Conservation (phyloP, 176 grass and related monocot genomes). For the Carex scoparia region DNA sequence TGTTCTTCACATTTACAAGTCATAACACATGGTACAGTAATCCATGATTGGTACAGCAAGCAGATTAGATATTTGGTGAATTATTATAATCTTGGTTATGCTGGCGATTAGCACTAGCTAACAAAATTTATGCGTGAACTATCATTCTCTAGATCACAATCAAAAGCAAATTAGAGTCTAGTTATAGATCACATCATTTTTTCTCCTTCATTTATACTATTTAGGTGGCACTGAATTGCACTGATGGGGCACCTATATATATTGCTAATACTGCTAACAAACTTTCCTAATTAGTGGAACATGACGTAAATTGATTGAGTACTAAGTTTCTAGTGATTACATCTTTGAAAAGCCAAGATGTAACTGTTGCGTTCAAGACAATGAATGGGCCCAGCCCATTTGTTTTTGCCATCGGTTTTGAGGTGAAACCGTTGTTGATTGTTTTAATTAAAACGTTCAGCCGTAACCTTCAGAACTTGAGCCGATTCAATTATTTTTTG, state of each 20-base stretch:
- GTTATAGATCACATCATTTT: conserved; percentile 10
- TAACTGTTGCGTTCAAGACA: too few relatives aligned
- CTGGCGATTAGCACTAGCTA: neutral
- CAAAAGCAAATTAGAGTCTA: conserved; percentile 11
- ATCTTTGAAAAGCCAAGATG: conserved; percentile 6
- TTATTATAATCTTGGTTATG: conserved; percentile 9
- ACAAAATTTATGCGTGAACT: neutral
- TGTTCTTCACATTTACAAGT: neutral
- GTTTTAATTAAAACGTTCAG: too few relatives aligned
- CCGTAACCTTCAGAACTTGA: too few relatives aligned
- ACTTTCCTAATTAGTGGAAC: conserved; percentile 20
- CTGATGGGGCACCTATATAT: neutral
- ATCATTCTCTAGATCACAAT: conserved; percentile 11
- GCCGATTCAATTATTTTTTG: too few relatives aligned
- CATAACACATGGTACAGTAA: neutral
- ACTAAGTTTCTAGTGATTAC: conserved; percentile 25
- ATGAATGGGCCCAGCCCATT: too few relatives aligned
- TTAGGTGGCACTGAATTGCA: conserved; percentile 15
- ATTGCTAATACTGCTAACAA: conserved; percentile 8
- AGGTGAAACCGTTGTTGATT: too few relatives aligned
- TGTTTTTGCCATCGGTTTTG: too few relatives aligned
- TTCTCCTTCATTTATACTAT: conserved; percentile 3
- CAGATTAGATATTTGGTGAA: neutral
- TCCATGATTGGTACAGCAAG: neutral
- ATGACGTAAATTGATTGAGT: conserved; percentile 24